Conservation (phyloP, 306 rosid species). For the Trichosanthes truncata region DNA sequence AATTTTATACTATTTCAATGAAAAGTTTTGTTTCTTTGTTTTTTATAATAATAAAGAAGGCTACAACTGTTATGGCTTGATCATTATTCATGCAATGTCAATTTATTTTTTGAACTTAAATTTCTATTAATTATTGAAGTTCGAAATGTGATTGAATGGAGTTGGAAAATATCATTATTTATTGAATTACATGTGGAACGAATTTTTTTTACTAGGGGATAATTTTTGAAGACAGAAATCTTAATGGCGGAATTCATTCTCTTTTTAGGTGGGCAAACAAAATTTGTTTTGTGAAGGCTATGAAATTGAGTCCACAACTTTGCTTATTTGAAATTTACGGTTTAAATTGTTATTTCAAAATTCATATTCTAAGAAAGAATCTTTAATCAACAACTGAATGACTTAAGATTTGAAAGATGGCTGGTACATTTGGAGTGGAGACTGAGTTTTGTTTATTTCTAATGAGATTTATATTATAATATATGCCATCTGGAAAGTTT, state of each 20-base stretch:
- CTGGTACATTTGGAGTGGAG: not conserved
- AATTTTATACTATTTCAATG: not conserved
- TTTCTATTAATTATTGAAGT: not conserved
- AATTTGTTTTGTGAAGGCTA: not conserved
- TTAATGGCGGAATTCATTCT: not conserved
- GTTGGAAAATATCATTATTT: not conserved
- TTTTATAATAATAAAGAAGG: not conserved
- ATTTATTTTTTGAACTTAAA: not conserved
- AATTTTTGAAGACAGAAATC: not conserved
- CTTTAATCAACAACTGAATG: not conserved
- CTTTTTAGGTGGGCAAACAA: not conserved
- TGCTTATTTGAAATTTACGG: not conserved
- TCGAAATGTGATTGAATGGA: not conserved
- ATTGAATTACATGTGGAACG: not conserved
- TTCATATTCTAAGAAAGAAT: not conserved
- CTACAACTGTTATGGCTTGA: not conserved
- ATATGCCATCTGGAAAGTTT: not conserved
- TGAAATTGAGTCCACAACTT: not conserved
- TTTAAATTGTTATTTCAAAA: not conserved
- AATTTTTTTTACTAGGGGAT: not conserved
- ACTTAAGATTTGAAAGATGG: not conserved
- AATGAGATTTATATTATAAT: not conserved
- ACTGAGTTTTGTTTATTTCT: not conserved
- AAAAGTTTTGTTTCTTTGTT: not conserved
- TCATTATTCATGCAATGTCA: not conserved